Evolutionary conservation across 371 early-diverging fungal genomes (phyloP).

Genomic region (Mycotypha africana): DNA sequence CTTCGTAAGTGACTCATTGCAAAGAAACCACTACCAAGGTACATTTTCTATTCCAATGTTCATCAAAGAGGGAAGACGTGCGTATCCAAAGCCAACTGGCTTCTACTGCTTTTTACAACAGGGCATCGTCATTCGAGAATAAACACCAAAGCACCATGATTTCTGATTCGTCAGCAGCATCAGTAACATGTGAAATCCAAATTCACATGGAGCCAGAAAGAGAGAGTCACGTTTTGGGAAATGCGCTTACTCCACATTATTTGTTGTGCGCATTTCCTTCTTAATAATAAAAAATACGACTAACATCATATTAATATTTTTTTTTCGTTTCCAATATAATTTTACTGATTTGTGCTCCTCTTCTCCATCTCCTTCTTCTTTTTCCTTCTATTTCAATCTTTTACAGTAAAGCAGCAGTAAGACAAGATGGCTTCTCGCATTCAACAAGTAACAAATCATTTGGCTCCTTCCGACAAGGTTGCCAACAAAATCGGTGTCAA

Average conservation of each 20-base stretch:
- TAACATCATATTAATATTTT: too few species aligned
- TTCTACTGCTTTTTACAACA: too few species aligned
- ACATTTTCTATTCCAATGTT: too few species aligned
- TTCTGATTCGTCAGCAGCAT: constrained; percentile 18
- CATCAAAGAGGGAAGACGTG: too few species aligned
- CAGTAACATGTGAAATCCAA: constrained; percentile 12
- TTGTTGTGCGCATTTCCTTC: not conserved
- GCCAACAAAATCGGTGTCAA: constrained; percentile 72
- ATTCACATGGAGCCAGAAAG: constrained; percentile 11
- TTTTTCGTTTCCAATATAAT: too few species aligned
- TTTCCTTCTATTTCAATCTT: not conserved
- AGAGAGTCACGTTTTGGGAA: constrained; percentile 2
- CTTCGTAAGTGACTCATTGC: too few species aligned
- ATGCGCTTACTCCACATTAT: constrained; percentile 16
- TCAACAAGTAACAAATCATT: constrained; percentile 69
- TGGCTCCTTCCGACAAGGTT: constrained; percentile 46
- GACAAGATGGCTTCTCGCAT: constrained; percentile 57
- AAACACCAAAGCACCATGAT: too few species aligned
- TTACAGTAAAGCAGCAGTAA: not conserved
- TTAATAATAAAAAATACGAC: constrained; percentile 2
- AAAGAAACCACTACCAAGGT: too few species aligned
- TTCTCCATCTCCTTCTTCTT: not conserved
- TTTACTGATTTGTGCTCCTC: too few species aligned
- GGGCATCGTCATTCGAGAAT: too few species aligned
- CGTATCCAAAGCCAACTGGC: too few species aligned